phyloP scores from a whole-genome alignment of 163 green algal species.

The Scenedesmus sp. region DNA sequence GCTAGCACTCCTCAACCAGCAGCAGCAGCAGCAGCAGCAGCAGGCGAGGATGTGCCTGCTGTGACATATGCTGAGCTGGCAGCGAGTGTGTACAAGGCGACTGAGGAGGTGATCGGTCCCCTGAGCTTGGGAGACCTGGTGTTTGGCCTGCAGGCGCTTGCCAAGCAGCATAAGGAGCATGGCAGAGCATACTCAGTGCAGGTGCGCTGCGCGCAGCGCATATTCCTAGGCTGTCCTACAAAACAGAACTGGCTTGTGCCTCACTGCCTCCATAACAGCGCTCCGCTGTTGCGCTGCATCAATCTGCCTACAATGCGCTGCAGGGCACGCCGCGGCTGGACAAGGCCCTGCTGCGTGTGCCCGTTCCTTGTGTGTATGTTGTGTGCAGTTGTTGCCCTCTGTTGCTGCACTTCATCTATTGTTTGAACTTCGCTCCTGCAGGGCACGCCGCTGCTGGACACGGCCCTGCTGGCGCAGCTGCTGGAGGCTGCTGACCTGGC shows the following conservation, averaged over 20 bases:
- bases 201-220: background rate
- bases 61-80: slow-evolving; percentile 46
- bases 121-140: slow-evolving; percentile 39
- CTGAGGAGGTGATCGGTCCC: slow-evolving; percentile 37
- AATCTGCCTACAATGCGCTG: background rate
- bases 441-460: background rate
- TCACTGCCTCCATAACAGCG: background rate
- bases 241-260: background rate
- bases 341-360: background rate
- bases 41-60: background rate
- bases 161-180: slow-evolving; percentile 27
- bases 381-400: too few relatives aligned
- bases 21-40: slow-evolving; percentile 14
- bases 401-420: too few relatives aligned
- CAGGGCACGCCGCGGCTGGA: background rate
- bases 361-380: background rate
- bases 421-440: background rate
- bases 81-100: slow-evolving; percentile 34
- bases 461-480: slow-evolving; percentile 19
- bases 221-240: too few relatives aligned
- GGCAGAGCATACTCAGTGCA: slow-evolving; percentile 2
- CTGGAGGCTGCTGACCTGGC: slow-evolving; percentile 48
- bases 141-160: slow-evolving; percentile 50
- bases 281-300: background rate
- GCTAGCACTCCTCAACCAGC: background rate